Percentiles rank a stretch among this genome's conserved stretches.
Conservation (phyloP, 2,329 filamentous ascomycete species). For the Orbilia ellipsospora region DNA sequence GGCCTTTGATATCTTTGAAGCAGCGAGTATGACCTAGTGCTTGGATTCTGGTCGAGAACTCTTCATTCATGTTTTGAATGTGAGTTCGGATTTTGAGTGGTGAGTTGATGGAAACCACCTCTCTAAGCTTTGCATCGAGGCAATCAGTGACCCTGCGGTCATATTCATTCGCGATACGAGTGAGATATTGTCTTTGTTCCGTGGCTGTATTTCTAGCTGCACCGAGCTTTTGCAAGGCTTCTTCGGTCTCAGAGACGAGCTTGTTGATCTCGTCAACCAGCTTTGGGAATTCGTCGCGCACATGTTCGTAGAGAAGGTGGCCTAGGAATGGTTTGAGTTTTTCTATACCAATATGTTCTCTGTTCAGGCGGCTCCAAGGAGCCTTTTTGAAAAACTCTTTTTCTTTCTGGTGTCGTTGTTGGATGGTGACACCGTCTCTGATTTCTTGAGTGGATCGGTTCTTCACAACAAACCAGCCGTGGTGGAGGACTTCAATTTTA, state of each 20-base stretch:
- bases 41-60: slow-evolving; percentile 59
- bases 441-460: slow-evolving; percentile 59
- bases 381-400: slow-evolving; percentile 56
- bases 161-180: slow-evolving; percentile 63
- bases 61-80: slow-evolving; percentile 56
- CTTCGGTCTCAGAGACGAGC: slow-evolving; percentile 59
- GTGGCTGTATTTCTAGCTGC: slow-evolving; percentile 60
- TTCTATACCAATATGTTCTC: slow-evolving; percentile 63
- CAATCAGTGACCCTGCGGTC: slow-evolving; percentile 61
- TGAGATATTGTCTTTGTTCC: slow-evolving; percentile 62
- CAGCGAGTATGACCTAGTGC: slow-evolving; percentile 58
- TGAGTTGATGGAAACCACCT: slow-evolving; percentile 60
- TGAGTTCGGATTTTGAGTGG: slow-evolving; percentile 58
- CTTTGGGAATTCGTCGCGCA: slow-evolving; percentile 65
- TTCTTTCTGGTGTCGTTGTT: slow-evolving; percentile 56
- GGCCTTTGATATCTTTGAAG: slow-evolving; percentile 55
- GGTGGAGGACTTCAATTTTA: slow-evolving; percentile 50
- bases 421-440: slow-evolving; percentile 49
- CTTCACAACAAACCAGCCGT: slow-evolving; percentile 59
- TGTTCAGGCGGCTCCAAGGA: slow-evolving; percentile 57
- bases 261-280: slow-evolving; percentile 63
- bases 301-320: slow-evolving; percentile 63
- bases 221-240: slow-evolving; percentile 61
- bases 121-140: slow-evolving; percentile 62
- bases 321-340: slow-evolving; percentile 63